Evolutionary conservation across 257 asterid species (phyloP), one percentile per base, ranked within the genome.

Genomic region (Lantana camara): DNA sequence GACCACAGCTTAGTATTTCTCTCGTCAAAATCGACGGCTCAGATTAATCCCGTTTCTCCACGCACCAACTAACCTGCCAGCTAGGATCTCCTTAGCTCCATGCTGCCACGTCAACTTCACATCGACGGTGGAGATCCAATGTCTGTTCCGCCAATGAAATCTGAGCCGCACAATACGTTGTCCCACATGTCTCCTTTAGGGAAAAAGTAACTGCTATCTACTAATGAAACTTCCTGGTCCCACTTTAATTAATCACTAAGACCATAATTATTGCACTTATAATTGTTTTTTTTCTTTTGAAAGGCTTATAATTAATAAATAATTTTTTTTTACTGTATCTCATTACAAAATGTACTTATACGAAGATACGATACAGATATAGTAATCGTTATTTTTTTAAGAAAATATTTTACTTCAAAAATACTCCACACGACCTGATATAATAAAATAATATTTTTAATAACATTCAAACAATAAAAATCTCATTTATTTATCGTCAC

Each of bases 81-180:
- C 75, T 66, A 10, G 69, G 82, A 75, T 60, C 45, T 47, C 45
- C 40, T 59, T 30, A 22, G 10, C 22, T 35, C 37, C 9, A 7
- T 5, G 12, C 29, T 47, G 79, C 85, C 88, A 82, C 79, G 79
- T 79, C 79, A 56, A 5, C 7, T 1, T 2, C 35, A 4, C 9
- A 55, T 56, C 46, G 1, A 71, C 73, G 73, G 66, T 9, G 1
- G 0, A 0, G n/a, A 24, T n/a, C 4, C 22, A 19, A 2, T 35
- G 4, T 24, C 20, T 29, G 52, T 19, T 19, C 61, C 16, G 6
- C 22, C n/a, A n/a, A 14, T n/a, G 9, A 48, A 30, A 74, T 70
- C 75, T 3, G 3, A 2, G 13, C 80, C 80, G 83, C 74, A 20
- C 3, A 9, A 27, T 12, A 0, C 22, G 3, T 52, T 78, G 78